Evolutionary conservation across 2,329 filamentous ascomycete species (phyloP).

Genomic region (Escovopsis sp.): DNA sequence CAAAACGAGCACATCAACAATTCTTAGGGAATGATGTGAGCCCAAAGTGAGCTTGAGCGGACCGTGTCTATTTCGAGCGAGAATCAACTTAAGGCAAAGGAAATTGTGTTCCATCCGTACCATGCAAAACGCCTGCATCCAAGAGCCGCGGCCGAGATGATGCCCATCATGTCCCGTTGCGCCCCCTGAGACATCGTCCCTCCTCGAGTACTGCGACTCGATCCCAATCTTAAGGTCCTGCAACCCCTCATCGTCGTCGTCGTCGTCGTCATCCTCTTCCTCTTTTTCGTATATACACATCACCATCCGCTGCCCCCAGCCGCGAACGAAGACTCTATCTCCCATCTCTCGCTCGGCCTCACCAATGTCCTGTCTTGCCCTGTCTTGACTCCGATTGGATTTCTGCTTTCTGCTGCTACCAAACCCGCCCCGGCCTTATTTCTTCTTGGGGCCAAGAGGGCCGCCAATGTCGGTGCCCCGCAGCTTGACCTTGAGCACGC

Average conservation of each 20-base stretch:
- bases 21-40: background rate
- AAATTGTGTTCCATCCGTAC: slow-evolving; percentile 4
- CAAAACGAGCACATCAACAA: background rate
- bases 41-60: slow-evolving; percentile 4
- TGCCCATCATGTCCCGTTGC: background rate
- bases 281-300: no score
- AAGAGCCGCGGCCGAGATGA: slow-evolving; percentile 1
- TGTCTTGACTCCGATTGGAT: background rate
- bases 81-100: background rate
- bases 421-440: slow-evolving; percentile 12
- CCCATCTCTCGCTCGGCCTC: background rate
- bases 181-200: no score
- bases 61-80: background rate
- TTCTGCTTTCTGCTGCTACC: no score
- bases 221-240: no score
- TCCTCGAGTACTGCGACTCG: no score
- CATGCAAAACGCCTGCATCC: slow-evolving; percentile 5
- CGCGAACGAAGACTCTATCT: no score
- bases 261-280: no score
- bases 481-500: slow-evolving; percentile 75
- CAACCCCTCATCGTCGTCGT: no score
- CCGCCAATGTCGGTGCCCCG: slow-evolving; percentile 37
- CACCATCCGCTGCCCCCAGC: no score
- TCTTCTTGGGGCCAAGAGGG: slow-evolving; percentile 45
- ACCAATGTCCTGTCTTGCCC: background rate